Base-by-base conservation (phyloP, 73 alveolate genomes). In the Blepharisma stoltei region DNA sequence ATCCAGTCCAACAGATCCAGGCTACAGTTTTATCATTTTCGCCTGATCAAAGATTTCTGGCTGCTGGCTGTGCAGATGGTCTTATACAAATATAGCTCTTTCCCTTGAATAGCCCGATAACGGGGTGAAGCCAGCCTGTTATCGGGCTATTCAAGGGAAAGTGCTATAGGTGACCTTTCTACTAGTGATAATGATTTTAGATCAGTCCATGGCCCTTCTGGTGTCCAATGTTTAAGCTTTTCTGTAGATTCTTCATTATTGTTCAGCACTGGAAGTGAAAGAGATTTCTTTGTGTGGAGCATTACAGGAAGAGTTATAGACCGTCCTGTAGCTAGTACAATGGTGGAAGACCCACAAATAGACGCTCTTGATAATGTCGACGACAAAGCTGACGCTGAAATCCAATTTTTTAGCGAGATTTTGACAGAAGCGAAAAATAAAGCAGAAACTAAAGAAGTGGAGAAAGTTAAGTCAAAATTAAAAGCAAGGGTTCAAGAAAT, bases 21-120 rank as follows among this genome's bases (percentile, higher is more conserved):
- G 88, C 94, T 11, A 71, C 90, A 0, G 84, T 90, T 80, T 82
- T 77, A 54, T 83, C 83, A 66, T 44, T 86, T 52, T 94, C 88
- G 5, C 54, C 82, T 54, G 78, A 81, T n/a, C 86, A 81, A 52
- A 85, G 89, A 50, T 83, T 86, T 76, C 45, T 91, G 86, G 94
- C 84, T 0, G 85, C 95, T 55, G 94, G 95, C 38, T 94, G 97
- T 3, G 85, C 82, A 66, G 98, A 94, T 85, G 98, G 98, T 21
- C 80, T 84, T 52, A 54, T 94, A 78, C 69, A 87, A 14, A 75
- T n/a, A n/a, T n/a, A n/a, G n/a, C n/a, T n/a, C n/a, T n/a, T n/a
- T n/a, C n/a, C n/a, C n/a, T n/a, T n/a, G n/a, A n/a, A n/a, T n/a
- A n/a, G n/a, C n/a, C n/a, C n/a, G n/a, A n/a, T n/a, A n/a, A n/a